These are phyloP conservation scores for Eucalyptus brandiana DNA, from an alignment of 345 rosid genomes.

Conservation along the genomic window DNA sequence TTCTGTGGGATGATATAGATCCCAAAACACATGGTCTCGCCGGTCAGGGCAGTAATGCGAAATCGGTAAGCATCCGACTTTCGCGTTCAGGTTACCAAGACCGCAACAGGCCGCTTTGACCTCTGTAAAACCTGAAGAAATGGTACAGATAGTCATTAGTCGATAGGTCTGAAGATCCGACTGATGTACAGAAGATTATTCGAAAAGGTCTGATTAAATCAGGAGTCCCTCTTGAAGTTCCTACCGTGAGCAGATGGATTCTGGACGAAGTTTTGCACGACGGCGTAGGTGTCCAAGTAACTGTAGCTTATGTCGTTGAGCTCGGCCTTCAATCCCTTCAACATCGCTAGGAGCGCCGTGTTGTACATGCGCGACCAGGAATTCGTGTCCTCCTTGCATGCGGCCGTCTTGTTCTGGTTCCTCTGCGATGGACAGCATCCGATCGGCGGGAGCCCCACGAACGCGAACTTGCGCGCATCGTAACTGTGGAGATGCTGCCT, in stretches of 20 bases:
- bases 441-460: slow-evolving; percentile 26
- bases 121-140: slow-evolving; percentile 42
- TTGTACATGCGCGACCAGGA: slow-evolving; percentile 33
- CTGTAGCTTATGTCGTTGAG: slow-evolving; percentile 30
- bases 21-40: slow-evolving; percentile 70
- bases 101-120: slow-evolving; percentile 79
- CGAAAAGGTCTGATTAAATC: background rate
- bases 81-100: slow-evolving; percentile 40
- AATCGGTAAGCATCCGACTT: slow-evolving; percentile 35
- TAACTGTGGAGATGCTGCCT: slow-evolving; percentile 24
- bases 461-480: slow-evolving; percentile 43
- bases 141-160: background rate
- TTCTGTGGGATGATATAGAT: slow-evolving; percentile 59
- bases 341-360: slow-evolving; percentile 14
- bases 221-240: background rate
- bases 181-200: background rate
- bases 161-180: background rate
- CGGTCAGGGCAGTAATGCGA: slow-evolving; percentile 50
- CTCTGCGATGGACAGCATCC: slow-evolving; percentile 57
- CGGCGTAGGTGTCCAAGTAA: slow-evolving; percentile 35
- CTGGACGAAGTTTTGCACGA: slow-evolving; percentile 22
- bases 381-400: slow-evolving; percentile 34
- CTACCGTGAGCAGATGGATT: slow-evolving; percentile 6
- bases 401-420: slow-evolving; percentile 13
- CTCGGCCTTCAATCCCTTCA: slow-evolving; percentile 23